Conservation (phyloP, 2,329 filamentous ascomycete species). For the Trichoderma sp. region DNA sequence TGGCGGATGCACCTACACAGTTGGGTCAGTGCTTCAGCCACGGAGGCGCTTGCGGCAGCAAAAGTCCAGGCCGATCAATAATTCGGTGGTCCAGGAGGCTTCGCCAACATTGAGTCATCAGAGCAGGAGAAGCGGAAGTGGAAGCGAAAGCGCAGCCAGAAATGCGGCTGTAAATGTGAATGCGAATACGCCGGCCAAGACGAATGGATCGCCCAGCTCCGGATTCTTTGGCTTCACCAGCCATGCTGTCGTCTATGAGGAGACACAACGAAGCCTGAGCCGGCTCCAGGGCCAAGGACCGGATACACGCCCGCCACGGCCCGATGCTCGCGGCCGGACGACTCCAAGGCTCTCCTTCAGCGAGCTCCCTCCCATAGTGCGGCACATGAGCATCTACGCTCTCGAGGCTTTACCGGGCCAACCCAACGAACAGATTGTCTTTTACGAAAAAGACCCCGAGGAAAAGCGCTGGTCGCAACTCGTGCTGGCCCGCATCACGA, state of each 20-base stretch:
- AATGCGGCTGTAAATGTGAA: background rate
- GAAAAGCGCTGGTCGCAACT: conserved; percentile 41
- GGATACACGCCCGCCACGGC: conserved; percentile 17
- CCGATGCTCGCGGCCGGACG: background rate
- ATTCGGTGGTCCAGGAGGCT: background rate
- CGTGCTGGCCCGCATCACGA: conserved; percentile 38
- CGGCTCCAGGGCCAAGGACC: conserved; percentile 37
- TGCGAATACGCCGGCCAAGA: background rate
- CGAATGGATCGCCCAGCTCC: background rate
- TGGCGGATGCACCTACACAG: conserved; percentile 41
- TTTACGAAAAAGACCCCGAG: conserved; percentile 17
- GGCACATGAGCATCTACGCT: conserved; percentile 45
- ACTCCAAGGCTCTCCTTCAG: background rate
- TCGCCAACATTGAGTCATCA: background rate
- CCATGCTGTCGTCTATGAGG: conserved; percentile 48
- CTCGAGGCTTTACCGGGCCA: conserved; percentile 43
- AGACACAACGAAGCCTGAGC: conserved; percentile 46
- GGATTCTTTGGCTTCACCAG: conserved; percentile 52
- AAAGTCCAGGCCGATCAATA: background rate
- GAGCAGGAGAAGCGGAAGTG: background rate
- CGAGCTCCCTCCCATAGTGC: conserved; percentile 22
- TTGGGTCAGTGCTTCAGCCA: conserved; percentile 20
- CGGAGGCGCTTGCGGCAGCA: conserved; percentile 1
- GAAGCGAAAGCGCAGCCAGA: background rate
- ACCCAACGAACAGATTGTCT: conserved; percentile 33